Conservation (phyloP, 2,329 filamentous ascomycete genomes). For the Helotiales sp. region DNA sequence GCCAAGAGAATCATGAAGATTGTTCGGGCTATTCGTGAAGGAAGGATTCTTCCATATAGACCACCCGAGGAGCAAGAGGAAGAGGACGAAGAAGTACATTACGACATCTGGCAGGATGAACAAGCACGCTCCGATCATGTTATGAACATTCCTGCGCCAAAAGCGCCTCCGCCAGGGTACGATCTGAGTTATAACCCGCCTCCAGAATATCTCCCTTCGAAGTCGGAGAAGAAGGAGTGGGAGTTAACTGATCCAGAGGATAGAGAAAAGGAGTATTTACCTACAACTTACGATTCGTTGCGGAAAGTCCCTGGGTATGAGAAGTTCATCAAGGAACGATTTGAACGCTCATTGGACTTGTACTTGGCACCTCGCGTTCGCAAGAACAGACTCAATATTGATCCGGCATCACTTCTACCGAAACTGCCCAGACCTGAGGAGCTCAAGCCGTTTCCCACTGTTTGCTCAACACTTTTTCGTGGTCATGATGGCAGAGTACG, state of each 20-base stretch:
- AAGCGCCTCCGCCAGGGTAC: constrained; percentile 89
- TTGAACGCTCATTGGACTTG: constrained; percentile 92
- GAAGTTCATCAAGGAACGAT: constrained; percentile 90
- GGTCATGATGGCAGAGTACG: constrained; percentile 90
- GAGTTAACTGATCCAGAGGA: constrained; percentile 88
- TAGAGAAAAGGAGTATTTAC: constrained; percentile 85
- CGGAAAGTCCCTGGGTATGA: constrained; percentile 93
- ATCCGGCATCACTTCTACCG: constrained; percentile 88
- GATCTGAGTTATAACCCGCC: constrained; percentile 97
- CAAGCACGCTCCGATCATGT: constrained; percentile 79
- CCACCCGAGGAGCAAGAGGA: constrained; percentile 73
- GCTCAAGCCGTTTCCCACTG: constrained; percentile 91
- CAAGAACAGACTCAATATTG: constrained; percentile 94
- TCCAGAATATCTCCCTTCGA: constrained; percentile 87
- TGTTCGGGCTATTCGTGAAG: constrained; percentile 92
- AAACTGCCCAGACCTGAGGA: constrained; percentile 94
- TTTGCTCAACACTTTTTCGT: constrained; percentile 83
- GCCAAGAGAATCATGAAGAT: constrained; percentile 96
- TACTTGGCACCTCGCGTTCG: constrained; percentile 92
- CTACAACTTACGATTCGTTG: constrained; percentile 80
- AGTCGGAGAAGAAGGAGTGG: constrained; percentile 84
- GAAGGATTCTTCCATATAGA: constrained; percentile 89
- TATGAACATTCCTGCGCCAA: constrained; percentile 95
- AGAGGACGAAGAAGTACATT: constrained; percentile 71
- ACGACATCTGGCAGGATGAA: constrained; percentile 95